Conservation (phyloP, 306 rosid species). For the Ormosia emarginata region DNA sequence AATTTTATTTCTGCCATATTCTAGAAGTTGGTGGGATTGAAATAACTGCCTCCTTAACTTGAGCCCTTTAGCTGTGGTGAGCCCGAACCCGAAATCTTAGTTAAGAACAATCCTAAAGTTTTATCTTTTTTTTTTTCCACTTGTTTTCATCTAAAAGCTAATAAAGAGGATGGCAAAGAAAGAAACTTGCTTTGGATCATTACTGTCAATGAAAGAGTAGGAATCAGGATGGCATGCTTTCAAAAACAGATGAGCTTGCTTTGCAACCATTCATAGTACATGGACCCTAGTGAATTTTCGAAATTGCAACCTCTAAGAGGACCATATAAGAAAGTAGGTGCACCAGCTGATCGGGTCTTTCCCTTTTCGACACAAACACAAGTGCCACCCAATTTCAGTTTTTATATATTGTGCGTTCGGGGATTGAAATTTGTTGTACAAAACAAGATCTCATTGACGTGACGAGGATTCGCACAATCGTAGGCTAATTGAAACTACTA, state of each 20-base stretch:
- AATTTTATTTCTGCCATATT: too few species aligned
- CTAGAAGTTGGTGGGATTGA: too few species aligned
- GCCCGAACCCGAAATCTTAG: too few species aligned
- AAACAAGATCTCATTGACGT: conserved; percentile 21
- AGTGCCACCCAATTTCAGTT: conserved; percentile 5
- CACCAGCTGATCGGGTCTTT: not conserved
- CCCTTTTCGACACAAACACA: conserved; percentile 20
- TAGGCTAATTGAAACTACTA: not conserved
- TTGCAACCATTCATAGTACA: conserved; percentile 6
- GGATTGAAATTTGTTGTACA: conserved; percentile 9
- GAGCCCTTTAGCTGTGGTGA: too few species aligned
- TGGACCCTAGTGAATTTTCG: not conserved
- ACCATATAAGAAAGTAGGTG: not conserved
- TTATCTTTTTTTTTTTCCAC: not conserved
- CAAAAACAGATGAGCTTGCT: not conserved
- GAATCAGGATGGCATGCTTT: not conserved
- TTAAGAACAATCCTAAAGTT: not conserved
- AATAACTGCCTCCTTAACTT: too few species aligned
- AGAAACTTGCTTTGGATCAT: not conserved
- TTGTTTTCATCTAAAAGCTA: not conserved
- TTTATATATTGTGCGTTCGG: not conserved
- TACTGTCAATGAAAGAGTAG: not conserved
- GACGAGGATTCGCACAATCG: conserved; percentile 27
- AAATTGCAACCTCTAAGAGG: not conserved
- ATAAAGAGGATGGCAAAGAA: not conserved